Evolutionary conservation across 805 yeast genomes (phyloP).

Genomic region (Metschnikowia lochheadii): DNA sequence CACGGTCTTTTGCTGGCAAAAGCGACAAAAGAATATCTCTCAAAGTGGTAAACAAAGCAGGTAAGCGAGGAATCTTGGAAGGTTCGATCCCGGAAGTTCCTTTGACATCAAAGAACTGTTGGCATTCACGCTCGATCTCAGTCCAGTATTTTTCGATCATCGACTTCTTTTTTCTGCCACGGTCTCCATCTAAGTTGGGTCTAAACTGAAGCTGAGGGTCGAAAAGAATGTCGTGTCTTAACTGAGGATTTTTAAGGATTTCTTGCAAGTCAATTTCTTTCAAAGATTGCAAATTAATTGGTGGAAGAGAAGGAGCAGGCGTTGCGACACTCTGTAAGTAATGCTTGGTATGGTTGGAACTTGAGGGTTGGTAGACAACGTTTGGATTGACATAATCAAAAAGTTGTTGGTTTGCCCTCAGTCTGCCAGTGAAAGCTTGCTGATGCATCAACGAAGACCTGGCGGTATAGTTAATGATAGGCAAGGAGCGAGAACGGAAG

Average conservation of each 20-base stretch:
- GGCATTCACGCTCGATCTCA: constrained; percentile 67
- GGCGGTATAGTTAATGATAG: constrained; percentile 36
- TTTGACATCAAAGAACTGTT: constrained; percentile 30
- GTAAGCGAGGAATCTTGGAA: constrained; percentile 44
- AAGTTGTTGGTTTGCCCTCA: constrained; percentile 14
- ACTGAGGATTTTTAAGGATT: constrained; percentile 84
- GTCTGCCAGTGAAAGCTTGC: constrained; percentile 10
- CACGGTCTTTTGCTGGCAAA: constrained; percentile 72
- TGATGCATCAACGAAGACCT: constrained; percentile 15
- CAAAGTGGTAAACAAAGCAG: constrained; percentile 71
- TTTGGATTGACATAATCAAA: constrained; percentile 15
- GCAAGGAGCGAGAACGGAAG: constrained; percentile 38
- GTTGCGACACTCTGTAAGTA: constrained; percentile 4
- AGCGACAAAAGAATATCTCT: constrained; percentile 70
- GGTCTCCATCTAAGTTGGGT: constrained; percentile 86
- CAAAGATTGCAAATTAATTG: constrained; percentile 74
- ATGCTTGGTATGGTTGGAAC: constrained; percentile 9
- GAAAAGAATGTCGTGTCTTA: constrained; percentile 87
- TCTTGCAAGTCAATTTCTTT: constrained; percentile 85
- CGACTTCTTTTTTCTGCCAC: constrained; percentile 73
- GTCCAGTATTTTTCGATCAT: constrained; percentile 82
- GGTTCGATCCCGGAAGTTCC: constrained; percentile 13
- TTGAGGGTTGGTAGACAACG: constrained; percentile 5
- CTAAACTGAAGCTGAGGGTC: constrained; percentile 91
- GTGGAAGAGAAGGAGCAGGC: constrained; percentile 57